Base-by-base conservation (phyloP, 768 basidiomycete species). In the Lyophyllum decastes region DNA sequence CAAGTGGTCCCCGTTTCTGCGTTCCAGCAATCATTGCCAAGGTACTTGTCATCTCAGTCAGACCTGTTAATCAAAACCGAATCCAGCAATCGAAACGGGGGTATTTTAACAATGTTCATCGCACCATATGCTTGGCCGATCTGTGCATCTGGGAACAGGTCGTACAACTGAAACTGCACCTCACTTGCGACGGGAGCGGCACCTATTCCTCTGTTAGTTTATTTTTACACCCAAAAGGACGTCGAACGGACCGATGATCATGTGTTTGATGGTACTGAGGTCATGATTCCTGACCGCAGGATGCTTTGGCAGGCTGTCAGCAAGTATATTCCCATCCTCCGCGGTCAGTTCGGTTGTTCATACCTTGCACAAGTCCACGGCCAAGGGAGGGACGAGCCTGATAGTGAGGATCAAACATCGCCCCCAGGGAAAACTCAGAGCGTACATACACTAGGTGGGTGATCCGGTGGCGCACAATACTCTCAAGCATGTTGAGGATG, bases 121-220 rank as follows among this genome's bases (percentile, higher is more conserved):
- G 35, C 55, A 84, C 85, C 85, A 66, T 86, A 87, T 16, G 78
- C 80, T 66, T 87, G 86, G n/a, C 82, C 84, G n/a, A 87, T 76
- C 54, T 72, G 71, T 1, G 77, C 76, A 16, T 73, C 61, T 0
- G 86, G 86, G 33, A 87, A 78, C 33, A 80, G 60, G 38, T 74
- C 67, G 17, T 66, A 64, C 24, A 85, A 70, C 61, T 75, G 76
- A 33, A 74, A 66, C 59, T 79, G 82, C n/a, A 84, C 64, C 59
- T 85, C 81, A 27, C 68, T 61, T 0, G 83, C 78, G 45, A 87
- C 74, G 44, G 87, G 86, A 8, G 86, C 87, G 24, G 87, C 86
- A 22, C 86, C 85, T 62, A 64, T 59, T 60, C 68, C 8, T 72
- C 21, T 41, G 43, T 33, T 17, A 55, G 34, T n/a, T 19, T 50